Conservation (phyloP, 139 green algal species). For the Micractinium sp. region DNA sequence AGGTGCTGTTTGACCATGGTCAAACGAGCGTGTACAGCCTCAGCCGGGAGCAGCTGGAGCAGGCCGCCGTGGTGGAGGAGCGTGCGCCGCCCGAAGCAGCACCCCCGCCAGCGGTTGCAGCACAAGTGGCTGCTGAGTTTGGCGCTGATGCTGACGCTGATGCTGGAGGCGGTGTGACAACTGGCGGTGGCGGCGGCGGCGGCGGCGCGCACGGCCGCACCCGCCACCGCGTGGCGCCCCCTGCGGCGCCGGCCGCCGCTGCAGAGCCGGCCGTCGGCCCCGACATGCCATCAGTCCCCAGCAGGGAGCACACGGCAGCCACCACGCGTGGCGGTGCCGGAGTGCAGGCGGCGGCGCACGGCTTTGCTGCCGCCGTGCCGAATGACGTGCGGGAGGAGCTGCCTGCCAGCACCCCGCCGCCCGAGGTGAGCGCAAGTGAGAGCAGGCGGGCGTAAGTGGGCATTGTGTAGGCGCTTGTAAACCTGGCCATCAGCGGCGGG, state of each 20-base stretch:
- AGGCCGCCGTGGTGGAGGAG: not conserved
- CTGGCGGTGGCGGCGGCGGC: not conserved
- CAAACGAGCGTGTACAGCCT: not conserved
- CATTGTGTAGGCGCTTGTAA: no score
- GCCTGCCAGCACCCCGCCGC: not conserved
- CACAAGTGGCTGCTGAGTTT: not conserved
- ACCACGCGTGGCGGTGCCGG: not conserved
- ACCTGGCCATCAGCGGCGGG: no score
- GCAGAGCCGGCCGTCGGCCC: not conserved
- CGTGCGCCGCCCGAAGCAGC: not conserved
- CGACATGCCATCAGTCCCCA: not conserved
- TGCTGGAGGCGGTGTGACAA: not conserved
- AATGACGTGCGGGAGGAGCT: not conserved
- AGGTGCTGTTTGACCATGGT: conserved; percentile 33
- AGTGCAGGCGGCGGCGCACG: not conserved
- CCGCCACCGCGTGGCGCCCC: not conserved
- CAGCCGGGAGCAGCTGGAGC: not conserved
- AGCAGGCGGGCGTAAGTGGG: no score
- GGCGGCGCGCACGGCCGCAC: not conserved
- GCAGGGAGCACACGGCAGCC: not conserved
- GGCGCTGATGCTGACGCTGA: not conserved
- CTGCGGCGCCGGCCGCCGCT: not conserved
- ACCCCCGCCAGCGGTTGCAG: not conserved
- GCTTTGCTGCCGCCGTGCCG: not conserved
- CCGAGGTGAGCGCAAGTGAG: no score